Percentiles rank a stretch among this genome's conserved stretches.
Evolutionary conservation across 768 basidiomycete genomes (phyloP).

Genomic region (Suillus americanus): DNA sequence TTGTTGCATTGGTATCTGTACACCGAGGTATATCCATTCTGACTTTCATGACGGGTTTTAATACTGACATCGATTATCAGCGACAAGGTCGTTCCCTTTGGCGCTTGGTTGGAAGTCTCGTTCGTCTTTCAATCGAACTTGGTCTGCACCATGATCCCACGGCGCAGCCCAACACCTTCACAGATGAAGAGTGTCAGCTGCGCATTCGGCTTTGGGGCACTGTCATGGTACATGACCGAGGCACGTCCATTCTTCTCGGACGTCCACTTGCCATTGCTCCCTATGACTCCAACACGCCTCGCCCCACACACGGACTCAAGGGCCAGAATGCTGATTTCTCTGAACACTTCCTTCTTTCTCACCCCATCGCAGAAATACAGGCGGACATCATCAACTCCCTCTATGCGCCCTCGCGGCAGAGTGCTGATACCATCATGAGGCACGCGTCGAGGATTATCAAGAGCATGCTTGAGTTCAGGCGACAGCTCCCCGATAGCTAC

Average conservation of each 20-base stretch:
- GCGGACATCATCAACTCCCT: conserved; percentile 88
- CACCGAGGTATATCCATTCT: conserved; percentile 59
- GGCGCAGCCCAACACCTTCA: conserved; percentile 58
- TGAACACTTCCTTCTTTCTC: conserved; percentile 77
- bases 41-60: neutral
- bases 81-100: conserved; percentile 87
- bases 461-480: conserved; percentile 69
- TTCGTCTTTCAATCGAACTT: conserved; percentile 79
- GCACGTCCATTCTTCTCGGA: conserved; percentile 84
- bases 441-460: conserved; percentile 80
- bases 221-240: conserved; percentile 83
- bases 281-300: conserved; percentile 80
- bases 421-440: conserved; percentile 67
- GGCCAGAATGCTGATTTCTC: conserved; percentile 51
- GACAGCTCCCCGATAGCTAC: conserved; percentile 69
- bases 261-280: conserved; percentile 82
- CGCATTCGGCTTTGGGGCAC: conserved; percentile 85
- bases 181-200: conserved; percentile 72
- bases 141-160: conserved; percentile 87
- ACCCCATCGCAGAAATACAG: conserved; percentile 79
- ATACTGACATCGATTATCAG: conserved; percentile 37
- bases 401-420: conserved; percentile 74
- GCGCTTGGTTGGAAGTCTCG: conserved; percentile 84
- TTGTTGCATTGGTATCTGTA: conserved; percentile 89
- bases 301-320: conserved; percentile 47